Base-by-base conservation (phyloP, 225 moss, liverwort and hornwort genomes). In the Polytrichum commune region DNA sequence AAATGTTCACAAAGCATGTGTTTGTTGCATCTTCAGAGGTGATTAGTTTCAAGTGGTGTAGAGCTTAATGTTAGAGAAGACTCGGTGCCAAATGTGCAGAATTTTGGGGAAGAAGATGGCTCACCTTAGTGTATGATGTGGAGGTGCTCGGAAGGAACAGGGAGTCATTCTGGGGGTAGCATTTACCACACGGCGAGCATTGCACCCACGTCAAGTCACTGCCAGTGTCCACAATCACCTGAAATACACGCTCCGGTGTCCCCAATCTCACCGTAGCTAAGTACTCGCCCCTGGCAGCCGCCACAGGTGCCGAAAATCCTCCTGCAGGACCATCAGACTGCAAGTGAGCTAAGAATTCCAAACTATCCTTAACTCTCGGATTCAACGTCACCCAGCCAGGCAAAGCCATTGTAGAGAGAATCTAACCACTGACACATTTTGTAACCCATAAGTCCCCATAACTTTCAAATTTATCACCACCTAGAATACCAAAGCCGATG, bases 191-290 rank as follows among this genome's bases (percentile, higher is more conserved):
- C 9, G 86, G 89, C 29, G 84, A 83, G 73, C 86, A 86, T 71
- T 86, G 89, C 4, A 89, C 84, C 89, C 89, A 89, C 3, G 86
- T 86, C 73, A 89, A 60, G n/a, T 89, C 86, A 20, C 89, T 89
- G 62, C 89, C 89, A 4, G 86, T 86, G 77, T 89, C 89, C 16
- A 89, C 83, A 28, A 89, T 86, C 28, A 86, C 77, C 35, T 81
- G 67, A 68, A 89, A 86, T 20, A 79, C 75, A 7, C 84, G 84
- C 62, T 83, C 82, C 8, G 89, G 89, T 18, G 89, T 86, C 2
- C 89, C 89, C 66, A 89, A 61, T 30, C 79, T 81, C 69, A 89
- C 81, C 1, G 86, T 86, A 23, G 81, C 86, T 20, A 89, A 67
- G 27, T 84, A 89, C 75, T 86, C 89, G 0, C 89, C 89, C 18